Base-by-base conservation (phyloP, 1,284 basidiomycete species). In the Exobasidium cylindrosporum region DNA sequence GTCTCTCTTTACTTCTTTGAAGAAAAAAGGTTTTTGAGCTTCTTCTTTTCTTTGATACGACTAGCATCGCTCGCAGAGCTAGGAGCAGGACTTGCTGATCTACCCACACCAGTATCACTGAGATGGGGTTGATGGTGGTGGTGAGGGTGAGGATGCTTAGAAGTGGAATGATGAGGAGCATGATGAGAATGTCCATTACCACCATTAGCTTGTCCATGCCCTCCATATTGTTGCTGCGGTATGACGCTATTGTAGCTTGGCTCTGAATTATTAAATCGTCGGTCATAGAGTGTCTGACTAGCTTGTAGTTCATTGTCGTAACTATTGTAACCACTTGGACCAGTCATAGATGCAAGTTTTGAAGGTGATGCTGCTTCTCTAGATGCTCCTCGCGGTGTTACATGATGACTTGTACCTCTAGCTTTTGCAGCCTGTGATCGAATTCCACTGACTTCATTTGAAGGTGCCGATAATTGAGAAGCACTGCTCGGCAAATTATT, bases 371-470 rank as follows among this genome's bases (percentile, higher is more conserved):
- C 35, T 10, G 35, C 35, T 10, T 7, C 17, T 17, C 14, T 7
- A 14, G 21, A 43, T 5, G 17, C 30, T 14, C 26, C 44, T 49
- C 21, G 45, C 14, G 26, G 49, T 53, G 53, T 11, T n/a, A n/a
- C 2, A n/a, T 32, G 45, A 56, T 10, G 35, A 23, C 32, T 26
- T 45, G 40, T 24, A 11, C 23, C 14, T 28, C 56, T 28, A 17
- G 40, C 56, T 31, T 31, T 30, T 45, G 14, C 40, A 30, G 57
- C 57, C 21, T 31, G 45, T 1, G 45, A 61, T 1, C 71, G 63
- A n/a, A 73, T 66, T 13, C 63, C 67, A 44, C 65, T 68, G 3
- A 55, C 54, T 54, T 73, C 70, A 55, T 73, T 73, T 2, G 50
- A 1, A 7, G 72, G 72, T 58, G 67, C 69, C 3, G 49, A 57